Evolutionary conservation across 495 filamentous ascomycete species (phyloP).

Genomic region (Zalerion maritima): DNA sequence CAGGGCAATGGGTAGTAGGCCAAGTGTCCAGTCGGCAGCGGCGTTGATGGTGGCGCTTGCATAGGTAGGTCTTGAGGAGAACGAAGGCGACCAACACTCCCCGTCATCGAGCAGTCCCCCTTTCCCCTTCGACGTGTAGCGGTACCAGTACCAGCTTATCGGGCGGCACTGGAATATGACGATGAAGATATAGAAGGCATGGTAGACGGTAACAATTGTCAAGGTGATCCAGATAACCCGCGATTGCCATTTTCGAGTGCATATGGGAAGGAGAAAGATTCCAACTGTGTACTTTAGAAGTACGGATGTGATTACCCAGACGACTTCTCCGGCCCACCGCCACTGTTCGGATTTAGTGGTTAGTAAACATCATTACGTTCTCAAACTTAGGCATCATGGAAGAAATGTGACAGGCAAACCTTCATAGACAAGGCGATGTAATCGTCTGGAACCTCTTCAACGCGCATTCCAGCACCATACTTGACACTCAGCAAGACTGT

Average conservation of each 20-base stretch:
- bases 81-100: conserved; percentile 5
- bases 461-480: conserved; percentile 8
- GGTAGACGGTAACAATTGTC: conserved; percentile 16
- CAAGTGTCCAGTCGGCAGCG: conserved; percentile 17
- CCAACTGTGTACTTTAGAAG: conserved; percentile 24
- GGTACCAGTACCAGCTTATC: conserved; percentile 14
- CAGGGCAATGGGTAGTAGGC: conserved; percentile 17
- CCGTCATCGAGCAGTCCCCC: conserved; percentile 1
- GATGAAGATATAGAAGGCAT: conserved; percentile 20
- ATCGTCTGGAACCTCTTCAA: too few species aligned
- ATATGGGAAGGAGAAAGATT: conserved; percentile 26
- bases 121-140: too few species aligned
- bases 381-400: conserved; percentile 9
- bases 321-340: conserved; percentile 13
- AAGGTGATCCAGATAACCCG: conserved; percentile 18
- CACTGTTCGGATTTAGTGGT: conserved; percentile 12
- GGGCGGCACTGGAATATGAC: conserved; percentile 23
- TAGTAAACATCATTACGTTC: conserved; percentile 5
- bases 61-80: conserved; percentile 14
- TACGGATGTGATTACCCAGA: conserved; percentile 21
- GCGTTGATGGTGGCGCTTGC: conserved; percentile 14
- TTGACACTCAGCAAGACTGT: conserved; percentile 6
- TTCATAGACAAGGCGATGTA: conserved; percentile 8
- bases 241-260: conserved; percentile 12
- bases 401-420: conserved; percentile 8